Conservation (phyloP, 805 yeast genomes). For the Dipodascus geniculatus region DNA sequence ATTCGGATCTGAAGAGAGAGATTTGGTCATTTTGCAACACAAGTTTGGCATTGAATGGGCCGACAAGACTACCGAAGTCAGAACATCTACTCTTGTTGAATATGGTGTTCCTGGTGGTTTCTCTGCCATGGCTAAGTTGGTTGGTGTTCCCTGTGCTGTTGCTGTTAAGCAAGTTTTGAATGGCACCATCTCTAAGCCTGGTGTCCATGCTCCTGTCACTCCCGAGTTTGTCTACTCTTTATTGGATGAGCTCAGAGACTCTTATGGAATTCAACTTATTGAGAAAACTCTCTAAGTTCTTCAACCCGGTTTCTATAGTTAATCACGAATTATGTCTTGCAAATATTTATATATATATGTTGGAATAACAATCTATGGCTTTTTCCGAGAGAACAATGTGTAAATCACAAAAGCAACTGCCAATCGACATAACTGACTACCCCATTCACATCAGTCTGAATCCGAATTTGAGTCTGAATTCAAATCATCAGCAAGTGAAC, state of each 20-base stretch:
- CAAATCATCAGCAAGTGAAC: conserved; percentile 28
- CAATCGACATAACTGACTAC: too few relatives aligned
- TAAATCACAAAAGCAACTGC: too few relatives aligned
- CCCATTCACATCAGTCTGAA: too few relatives aligned
- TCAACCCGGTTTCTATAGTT: background rate
- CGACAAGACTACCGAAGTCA: conserved; percentile 78
- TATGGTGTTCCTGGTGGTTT: conserved; percentile 83
- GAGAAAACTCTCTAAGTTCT: conserved; percentile 61
- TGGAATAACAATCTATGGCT: too few relatives aligned
- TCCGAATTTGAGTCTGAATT: conserved; percentile 26
- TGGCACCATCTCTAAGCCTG: conserved; percentile 67
- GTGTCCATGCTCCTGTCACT: conserved; percentile 86
- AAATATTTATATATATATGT: too few relatives aligned
- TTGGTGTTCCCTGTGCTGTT: conserved; percentile 97
- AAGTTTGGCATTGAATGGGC: conserved; percentile 96
- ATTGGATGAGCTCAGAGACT: conserved; percentile 82
- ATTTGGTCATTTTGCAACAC: conserved; percentile 90
- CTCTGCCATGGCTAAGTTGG: conserved; percentile 97
- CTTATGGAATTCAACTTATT: conserved; percentile 73
- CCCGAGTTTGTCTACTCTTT: conserved; percentile 85
- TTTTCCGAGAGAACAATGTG: too few relatives aligned
- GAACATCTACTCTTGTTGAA: conserved; percentile 92
- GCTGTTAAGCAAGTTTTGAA: conserved; percentile 78
- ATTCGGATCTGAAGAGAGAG: conserved; percentile 91
- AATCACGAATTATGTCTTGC: too few relatives aligned